Percentiles rank a stretch among this genome's conserved stretches.
Conservation (phyloP, 2,329 filamentous ascomycete species). For the Hysterium pulicare region DNA sequence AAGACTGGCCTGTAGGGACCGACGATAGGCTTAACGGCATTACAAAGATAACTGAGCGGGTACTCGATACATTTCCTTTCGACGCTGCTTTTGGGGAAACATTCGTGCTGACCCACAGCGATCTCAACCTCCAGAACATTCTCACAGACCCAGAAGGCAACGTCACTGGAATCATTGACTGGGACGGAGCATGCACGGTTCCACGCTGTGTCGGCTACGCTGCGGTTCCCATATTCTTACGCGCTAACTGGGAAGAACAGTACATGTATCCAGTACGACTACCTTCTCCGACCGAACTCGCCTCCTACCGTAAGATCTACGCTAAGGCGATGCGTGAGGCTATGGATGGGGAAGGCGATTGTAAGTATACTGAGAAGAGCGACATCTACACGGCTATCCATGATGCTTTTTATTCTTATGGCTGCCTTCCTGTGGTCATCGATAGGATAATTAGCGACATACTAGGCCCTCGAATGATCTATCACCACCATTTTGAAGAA, state of each 20-base stretch:
- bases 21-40: no score
- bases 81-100: background rate
- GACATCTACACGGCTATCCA: background rate
- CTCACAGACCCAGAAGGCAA: slow-evolving; percentile 6
- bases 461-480: no score
- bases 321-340: background rate
- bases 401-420: background rate
- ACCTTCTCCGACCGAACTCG: background rate
- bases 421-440: no score
- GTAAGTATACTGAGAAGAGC: background rate
- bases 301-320: background rate
- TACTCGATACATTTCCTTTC: background rate
- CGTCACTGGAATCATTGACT: slow-evolving; percentile 8
- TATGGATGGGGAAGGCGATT: background rate
- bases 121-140: slow-evolving; percentile 7
- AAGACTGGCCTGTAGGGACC: no score
- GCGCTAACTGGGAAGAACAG: slow-evolving; percentile 2
- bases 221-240: slow-evolving; percentile 3
- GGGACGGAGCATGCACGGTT: slow-evolving; percentile 1
- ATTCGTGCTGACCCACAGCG: slow-evolving; percentile 4
- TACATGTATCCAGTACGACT: background rate
- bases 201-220: slow-evolving; percentile 4
- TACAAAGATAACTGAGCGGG: no score
- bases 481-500: no score
- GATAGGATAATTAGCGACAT: no score